These are phyloP conservation scores for Phytopythium mirpurense DNA, from an alignment of 352 stramenopile species.

Conservation along the genomic window DNA sequence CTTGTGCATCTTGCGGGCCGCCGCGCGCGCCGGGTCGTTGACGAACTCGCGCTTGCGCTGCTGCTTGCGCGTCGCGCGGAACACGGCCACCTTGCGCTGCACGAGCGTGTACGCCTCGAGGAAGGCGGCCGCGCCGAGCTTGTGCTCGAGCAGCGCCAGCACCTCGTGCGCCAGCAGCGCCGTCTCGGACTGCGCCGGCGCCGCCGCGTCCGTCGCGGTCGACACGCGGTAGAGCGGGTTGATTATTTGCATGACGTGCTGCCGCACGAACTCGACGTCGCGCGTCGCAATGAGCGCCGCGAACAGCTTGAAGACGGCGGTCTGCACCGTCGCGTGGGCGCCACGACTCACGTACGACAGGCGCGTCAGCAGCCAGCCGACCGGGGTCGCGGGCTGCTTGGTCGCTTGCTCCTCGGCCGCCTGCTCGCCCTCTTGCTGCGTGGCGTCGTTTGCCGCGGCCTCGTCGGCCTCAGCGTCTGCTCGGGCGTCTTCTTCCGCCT, in stretches of 20 bases:
- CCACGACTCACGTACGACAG: conserved; percentile 74
- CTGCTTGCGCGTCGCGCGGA: conserved; percentile 66
- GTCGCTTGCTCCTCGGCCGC: conserved; percentile 26
- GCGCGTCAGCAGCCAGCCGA: conserved; percentile 81
- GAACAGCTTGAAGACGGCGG: conserved; percentile 83
- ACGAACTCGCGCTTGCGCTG: conserved; percentile 78
- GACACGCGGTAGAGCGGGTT: conserved; percentile 77
- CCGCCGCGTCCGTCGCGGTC: conserved; percentile 27
- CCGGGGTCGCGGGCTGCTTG: conserved; percentile 56
- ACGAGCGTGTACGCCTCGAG: conserved; percentile 82
- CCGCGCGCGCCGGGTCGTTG: conserved; percentile 63
- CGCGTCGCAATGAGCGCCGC: conserved; percentile 64
- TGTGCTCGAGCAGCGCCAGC: conserved; percentile 79
- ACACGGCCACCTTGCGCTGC: conserved; percentile 70
- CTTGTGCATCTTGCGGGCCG: conserved; percentile 80
- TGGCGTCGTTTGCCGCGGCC: conserved; percentile 19
- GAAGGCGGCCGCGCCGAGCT: conserved; percentile 67
- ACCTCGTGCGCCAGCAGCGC: conserved; percentile 78
- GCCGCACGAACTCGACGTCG: conserved; percentile 35
- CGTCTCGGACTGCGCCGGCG: conserved; percentile 29
- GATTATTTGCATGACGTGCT: conserved; percentile 75
- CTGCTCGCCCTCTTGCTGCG: conserved; percentile 16
- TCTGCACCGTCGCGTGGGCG: conserved; percentile 46
- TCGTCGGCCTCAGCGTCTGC: conserved; percentile 12
- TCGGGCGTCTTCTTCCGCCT: conserved; percentile 7